Evolutionary conservation across 2,329 filamentous ascomycete species (phyloP).

Genomic region (Fusarium abutilonis): DNA sequence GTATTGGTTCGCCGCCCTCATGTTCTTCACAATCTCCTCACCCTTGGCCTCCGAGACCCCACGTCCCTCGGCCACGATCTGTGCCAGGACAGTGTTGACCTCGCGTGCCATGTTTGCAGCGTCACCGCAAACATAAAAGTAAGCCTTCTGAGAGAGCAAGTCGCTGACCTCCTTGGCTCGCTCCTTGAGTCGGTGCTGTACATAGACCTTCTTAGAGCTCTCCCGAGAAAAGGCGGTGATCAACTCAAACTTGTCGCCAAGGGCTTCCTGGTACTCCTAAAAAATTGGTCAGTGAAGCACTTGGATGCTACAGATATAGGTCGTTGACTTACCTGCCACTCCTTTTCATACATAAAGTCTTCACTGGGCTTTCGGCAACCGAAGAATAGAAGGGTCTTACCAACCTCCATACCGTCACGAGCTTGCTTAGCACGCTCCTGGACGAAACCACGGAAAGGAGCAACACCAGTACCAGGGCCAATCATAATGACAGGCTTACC

Average conservation of each 20-base stretch:
- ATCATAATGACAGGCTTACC: constrained; percentile 95
- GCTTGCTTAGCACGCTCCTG: constrained; percentile 91
- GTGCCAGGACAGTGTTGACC: constrained; percentile 84
- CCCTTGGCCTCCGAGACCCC: constrained; percentile 85
- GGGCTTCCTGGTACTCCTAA: constrained; percentile 81
- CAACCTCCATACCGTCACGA: constrained; percentile 81
- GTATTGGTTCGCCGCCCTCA: constrained; percentile 95
- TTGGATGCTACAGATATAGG: no score
- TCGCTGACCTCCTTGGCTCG: constrained; percentile 85
- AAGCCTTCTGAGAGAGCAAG: constrained; percentile 84
- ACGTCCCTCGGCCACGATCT: constrained; percentile 87
- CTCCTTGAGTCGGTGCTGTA: constrained; percentile 91
- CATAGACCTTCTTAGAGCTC: constrained; percentile 88
- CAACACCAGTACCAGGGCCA: constrained; percentile 94
- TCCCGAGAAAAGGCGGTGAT: constrained; percentile 97
- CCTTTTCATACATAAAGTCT: constrained; percentile 90
- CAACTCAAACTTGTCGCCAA: constrained; percentile 90
- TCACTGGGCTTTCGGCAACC: constrained; percentile 89
- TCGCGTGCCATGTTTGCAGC: constrained; percentile 97
- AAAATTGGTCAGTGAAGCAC: constrained; percentile 41
- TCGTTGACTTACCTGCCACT: constrained; percentile 81
- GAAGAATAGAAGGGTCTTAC: constrained; percentile 91
- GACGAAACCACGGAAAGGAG: constrained; percentile 93
- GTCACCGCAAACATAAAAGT: constrained; percentile 98
- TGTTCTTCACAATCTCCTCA: constrained; percentile 96